Percentiles rank a stretch among this genome's conserved stretches.
Conservation (phyloP, 129 eudicot genomes). For the Calendula officinalis region DNA sequence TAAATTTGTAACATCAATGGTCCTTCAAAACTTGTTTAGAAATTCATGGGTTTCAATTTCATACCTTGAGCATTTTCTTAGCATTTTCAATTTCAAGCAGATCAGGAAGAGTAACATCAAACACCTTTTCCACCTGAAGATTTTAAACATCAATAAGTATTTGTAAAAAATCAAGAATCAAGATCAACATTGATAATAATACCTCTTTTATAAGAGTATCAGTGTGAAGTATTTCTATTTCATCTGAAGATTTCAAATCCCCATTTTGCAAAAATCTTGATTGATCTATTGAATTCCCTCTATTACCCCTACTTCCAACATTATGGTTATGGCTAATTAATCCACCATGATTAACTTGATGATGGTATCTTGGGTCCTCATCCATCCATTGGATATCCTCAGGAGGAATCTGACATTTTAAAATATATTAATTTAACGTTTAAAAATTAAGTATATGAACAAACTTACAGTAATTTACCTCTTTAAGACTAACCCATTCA, state of each 20-base stretch:
- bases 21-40: not conserved
- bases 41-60: not conserved
- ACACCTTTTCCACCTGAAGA: slow-evolving; percentile 79
- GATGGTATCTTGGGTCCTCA: slow-evolving; percentile 63
- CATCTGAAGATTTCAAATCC: slow-evolving; percentile 46
- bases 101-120: slow-evolving; percentile 73
- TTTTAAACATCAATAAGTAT: not conserved
- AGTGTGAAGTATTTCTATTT: slow-evolving; percentile 88
- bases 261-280: slow-evolving; percentile 47
- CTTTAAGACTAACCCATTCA: slow-evolving; percentile 91
- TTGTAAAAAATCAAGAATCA: not conserved
- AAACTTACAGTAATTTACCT: slow-evolving; percentile 36
- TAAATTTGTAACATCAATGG: too few species aligned
- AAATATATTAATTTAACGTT: not conserved
- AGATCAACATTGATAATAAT: slow-evolving; percentile 1
- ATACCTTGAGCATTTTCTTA: slow-evolving; percentile 84
- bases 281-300: slow-evolving; percentile 40
- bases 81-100: slow-evolving; percentile 74
- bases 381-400: slow-evolving; percentile 88
- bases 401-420: slow-evolving; percentile 56
- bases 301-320: slow-evolving; percentile 41
- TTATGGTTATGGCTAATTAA: slow-evolving; percentile 35
- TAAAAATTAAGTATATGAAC: too few species aligned
- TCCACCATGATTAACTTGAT: slow-evolving; percentile 41
- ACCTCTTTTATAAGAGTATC: slow-evolving; percentile 92